These are phyloP conservation scores for Sporothrix pseudoabietina DNA, from an alignment of 2,329 filamentous ascomycete genomes.

Conservation along the genomic window DNA sequence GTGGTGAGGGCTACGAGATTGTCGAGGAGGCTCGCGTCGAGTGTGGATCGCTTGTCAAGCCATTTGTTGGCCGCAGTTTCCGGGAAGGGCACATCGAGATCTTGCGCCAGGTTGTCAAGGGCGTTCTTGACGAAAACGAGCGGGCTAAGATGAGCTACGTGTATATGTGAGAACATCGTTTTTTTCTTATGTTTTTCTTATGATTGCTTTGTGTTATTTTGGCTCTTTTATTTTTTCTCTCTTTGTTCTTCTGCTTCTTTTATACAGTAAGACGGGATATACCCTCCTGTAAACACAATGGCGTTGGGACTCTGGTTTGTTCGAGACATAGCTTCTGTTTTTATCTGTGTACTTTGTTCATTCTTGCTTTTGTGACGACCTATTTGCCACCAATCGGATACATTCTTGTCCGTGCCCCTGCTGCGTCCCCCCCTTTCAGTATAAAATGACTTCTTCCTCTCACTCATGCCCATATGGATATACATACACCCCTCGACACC, in stretches of 20 bases:
- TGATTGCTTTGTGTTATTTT: not conserved
- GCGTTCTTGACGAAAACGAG: slow-evolving; percentile 33
- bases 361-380: not conserved
- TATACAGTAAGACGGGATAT: not conserved
- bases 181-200: not conserved
- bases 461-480: not conserved
- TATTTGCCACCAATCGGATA: not conserved
- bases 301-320: not conserved
- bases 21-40: slow-evolving; percentile 43
- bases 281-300: not conserved
- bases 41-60: slow-evolving; percentile 42
- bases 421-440: not conserved
- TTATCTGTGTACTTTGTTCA: not conserved
- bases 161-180: not conserved
- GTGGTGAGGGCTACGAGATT: slow-evolving; percentile 39
- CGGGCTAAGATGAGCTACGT: not conserved
- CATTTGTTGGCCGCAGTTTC: slow-evolving; percentile 43
- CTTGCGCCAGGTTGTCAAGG: slow-evolving; percentile 40
- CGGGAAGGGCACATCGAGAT: slow-evolving; percentile 41
- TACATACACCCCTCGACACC: not conserved
- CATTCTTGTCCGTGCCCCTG: not conserved
- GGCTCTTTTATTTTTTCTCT: not conserved
- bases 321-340: not conserved
- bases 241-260: not conserved
- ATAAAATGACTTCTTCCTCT: not conserved